Base-by-base conservation (phyloP, 495 filamentous ascomycete species). In the Penicillium crystallinum region DNA sequence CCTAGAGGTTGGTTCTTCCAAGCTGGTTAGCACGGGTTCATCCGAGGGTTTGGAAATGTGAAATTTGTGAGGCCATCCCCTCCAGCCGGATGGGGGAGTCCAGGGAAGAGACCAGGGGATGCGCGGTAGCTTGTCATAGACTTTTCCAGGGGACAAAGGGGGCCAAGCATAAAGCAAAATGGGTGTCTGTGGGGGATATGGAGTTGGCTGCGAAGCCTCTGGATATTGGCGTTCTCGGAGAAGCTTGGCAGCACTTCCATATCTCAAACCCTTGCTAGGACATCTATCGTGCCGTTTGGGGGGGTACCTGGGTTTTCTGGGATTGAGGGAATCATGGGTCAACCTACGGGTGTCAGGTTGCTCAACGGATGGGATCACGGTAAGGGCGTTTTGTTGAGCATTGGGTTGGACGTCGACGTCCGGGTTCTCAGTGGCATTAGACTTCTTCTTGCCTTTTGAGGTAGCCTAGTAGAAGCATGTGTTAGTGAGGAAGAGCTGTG, bases 101-200 rank as follows among this genome's bases (percentile, higher is more conserved):
- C 40, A 43, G 23, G 40, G 40, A 18, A 43, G 40, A 10, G 40
- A 43, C 40, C 40, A 43, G 40, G 40, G 40, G 10, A 43, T 43
- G 25, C 25, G 40, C 2, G 6, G 11, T 11, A 17, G 40, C 25
- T 30, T 43, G 4, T 29, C 9, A 18, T 29, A 43, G 1, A 10
- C 4, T 18, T 6, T 11, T 29, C 22, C 22, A 2, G 14, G 14
- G 14, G 34, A 15, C 17, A 36, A 17, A 29, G 40, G 40, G 8
- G 40, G 40, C 40, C 40, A 43, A 22, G 40, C 40, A 43, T 43
- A 43, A 1, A 17, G 23, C 25, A 6, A 25, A 4, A 29, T 9
- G 4, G 40, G 40, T 11, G 25, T 43, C 15, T 43, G 8, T 6
- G 7, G 40, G 6, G n/a, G n/a, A 2, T 23, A 30, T 11, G 40